Percentiles rank a stretch among this genome's conserved stretches.
These are phyloP conservation scores for Rhodotorula sp. DNA, from an alignment of 1,284 basidiomycete genomes.

Conservation along the genomic window DNA sequence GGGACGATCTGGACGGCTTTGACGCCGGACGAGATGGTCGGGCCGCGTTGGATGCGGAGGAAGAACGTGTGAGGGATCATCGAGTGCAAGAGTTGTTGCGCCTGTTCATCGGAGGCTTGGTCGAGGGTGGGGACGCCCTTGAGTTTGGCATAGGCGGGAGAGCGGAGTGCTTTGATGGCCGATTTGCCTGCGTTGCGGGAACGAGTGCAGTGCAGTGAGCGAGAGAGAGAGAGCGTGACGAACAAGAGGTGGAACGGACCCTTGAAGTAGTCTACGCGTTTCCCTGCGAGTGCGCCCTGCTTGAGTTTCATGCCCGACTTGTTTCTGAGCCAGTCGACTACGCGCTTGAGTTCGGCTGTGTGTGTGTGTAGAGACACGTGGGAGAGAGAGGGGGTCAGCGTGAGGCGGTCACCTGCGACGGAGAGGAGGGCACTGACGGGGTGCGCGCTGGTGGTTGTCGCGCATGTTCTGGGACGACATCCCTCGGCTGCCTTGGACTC, in stretches of 20 bases:
- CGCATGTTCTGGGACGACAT: conserved; percentile 16
- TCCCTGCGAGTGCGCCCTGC: conserved; percentile 87
- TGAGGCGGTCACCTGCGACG: not conserved
- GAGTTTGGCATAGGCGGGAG: conserved; percentile 84
- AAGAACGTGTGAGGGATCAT: conserved; percentile 77
- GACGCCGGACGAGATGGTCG: conserved; percentile 48
- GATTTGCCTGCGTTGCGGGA: conserved; percentile 66
- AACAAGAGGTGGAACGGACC: conserved; percentile 57
- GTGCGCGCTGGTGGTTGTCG: conserved; percentile 34
- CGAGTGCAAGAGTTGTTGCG: conserved; percentile 60
- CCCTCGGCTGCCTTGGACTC: not conserved
- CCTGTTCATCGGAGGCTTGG: conserved; percentile 65
- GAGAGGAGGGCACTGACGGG: conserved; percentile 12
- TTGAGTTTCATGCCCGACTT: conserved; percentile 84
- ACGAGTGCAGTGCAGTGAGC: not conserved
- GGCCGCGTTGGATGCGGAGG: conserved; percentile 79
- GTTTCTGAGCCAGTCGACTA: conserved; percentile 79
- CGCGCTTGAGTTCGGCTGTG: conserved; percentile 55
- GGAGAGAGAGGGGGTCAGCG: not conserved
- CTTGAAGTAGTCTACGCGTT: conserved; percentile 97
- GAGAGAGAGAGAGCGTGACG: conserved; percentile 4
- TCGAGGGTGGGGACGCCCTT: conserved; percentile 64
- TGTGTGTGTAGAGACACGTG: too few species aligned
- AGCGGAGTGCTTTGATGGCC: conserved; percentile 84
- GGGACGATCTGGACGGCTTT: conserved; percentile 76